Percentiles rank a stretch among this genome's conserved stretches.
These are phyloP conservation scores for Chiua virens DNA, from an alignment of 768 basidiomycete species.

Conservation along the genomic window DNA sequence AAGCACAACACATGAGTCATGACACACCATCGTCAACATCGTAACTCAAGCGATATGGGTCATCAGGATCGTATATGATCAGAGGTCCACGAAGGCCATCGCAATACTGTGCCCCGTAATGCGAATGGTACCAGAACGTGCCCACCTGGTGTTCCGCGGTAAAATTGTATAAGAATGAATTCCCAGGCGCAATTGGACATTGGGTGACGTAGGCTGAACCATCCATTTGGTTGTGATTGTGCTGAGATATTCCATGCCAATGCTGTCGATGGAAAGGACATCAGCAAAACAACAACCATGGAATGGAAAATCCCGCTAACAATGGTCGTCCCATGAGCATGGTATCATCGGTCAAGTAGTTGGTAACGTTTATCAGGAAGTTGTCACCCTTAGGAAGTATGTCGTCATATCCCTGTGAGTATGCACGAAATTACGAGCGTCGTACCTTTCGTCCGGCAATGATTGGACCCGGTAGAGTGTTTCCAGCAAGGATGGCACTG, in stretches of 20 bases:
- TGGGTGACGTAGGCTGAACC: constrained; percentile 39
- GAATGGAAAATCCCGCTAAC: constrained; percentile 6
- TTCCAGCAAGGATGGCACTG: constrained; percentile 37
- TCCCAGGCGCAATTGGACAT: constrained; percentile 36
- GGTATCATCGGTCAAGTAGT: constrained; percentile 17
- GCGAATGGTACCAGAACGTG: constrained; percentile 39
- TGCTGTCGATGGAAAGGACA: constrained; percentile 11
- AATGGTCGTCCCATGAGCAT: constrained; percentile 20
- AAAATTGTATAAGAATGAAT: constrained; percentile 40
- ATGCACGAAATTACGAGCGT: neutral
- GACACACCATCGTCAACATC: constrained; percentile 23
- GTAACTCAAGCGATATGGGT: constrained; percentile 17
- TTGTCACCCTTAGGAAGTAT: constrained; percentile 8
- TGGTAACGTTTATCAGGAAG: constrained; percentile 17
- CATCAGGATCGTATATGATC: constrained; percentile 40
- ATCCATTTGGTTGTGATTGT: constrained; percentile 22
- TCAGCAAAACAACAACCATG: neutral
- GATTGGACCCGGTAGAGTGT: constrained; percentile 38
- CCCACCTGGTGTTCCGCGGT: constrained; percentile 31
- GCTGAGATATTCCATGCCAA: constrained; percentile 27
- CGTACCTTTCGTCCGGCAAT: constrained; percentile 38
- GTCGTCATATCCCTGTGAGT: neutral
- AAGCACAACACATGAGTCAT: neutral
- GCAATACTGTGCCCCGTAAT: constrained; percentile 15
- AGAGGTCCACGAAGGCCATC: constrained; percentile 48